Conservation (phyloP, 1,139 yeast genomes). For the Yarrowia galli region DNA sequence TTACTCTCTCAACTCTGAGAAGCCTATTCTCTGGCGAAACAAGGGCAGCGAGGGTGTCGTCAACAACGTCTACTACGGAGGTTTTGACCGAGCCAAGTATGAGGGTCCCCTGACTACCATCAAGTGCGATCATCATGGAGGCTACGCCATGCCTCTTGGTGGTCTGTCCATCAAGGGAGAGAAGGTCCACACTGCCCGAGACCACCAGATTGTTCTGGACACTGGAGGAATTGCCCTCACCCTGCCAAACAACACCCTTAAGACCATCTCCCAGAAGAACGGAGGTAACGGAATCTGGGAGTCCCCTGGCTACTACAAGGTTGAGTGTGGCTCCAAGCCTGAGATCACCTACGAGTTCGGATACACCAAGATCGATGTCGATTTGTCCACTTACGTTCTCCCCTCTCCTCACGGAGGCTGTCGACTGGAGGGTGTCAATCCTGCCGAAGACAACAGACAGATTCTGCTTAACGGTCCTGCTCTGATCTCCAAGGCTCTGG, state of each 20-base stretch:
- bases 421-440: neutral
- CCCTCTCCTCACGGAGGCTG: constrained; percentile 3
- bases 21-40: neutral
- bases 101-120: constrained; percentile 19
- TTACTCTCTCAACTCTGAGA: constrained; percentile 6
- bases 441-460: neutral
- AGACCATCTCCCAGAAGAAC: neutral
- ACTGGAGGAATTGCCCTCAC: neutral
- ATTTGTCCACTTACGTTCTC: neutral
- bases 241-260: neutral
- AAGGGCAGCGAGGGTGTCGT: neutral
- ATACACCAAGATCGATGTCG: constrained; percentile 1
- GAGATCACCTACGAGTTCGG: constrained; percentile 7
- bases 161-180: constrained; percentile 6
- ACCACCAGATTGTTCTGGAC: constrained; percentile 2
- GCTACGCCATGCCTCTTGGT: constrained; percentile 19
- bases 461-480: neutral
- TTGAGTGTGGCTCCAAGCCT: constrained; percentile 8
- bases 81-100: constrained; percentile 6
- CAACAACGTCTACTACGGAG: constrained; percentile 17
- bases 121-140: neutral
- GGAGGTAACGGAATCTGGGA: constrained; percentile 1
- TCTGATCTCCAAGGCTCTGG: constrained; percentile 6
- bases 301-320: neutral
- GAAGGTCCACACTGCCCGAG: neutral